These are phyloP conservation scores for Tremella yokohamensis DNA, from an alignment of 768 basidiomycete genomes.

Conservation along the genomic window DNA sequence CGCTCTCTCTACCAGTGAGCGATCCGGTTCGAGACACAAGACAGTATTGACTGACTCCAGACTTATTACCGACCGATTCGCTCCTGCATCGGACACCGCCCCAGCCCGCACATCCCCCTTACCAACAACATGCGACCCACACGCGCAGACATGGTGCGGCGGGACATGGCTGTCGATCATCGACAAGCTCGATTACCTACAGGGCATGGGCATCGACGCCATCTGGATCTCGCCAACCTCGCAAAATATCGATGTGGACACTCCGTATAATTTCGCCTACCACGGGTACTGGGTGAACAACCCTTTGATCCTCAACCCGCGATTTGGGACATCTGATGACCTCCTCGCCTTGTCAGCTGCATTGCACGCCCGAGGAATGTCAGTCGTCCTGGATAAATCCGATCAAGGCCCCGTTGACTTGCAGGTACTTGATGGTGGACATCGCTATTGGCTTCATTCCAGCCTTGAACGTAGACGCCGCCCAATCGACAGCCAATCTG, in stretches of 20 bases:
- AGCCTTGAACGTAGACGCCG: constrained; percentile 54
- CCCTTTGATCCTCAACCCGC: constrained; percentile 63
- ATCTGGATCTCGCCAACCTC: constrained; percentile 47
- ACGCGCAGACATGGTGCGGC: constrained; percentile 69
- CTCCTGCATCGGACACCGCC: constrained; percentile 59
- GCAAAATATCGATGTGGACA: constrained; percentile 61
- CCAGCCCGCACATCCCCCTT: constrained; percentile 49
- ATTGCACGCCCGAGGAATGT: constrained; percentile 72
- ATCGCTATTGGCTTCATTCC: constrained; percentile 82
- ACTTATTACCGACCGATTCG: constrained; percentile 72
- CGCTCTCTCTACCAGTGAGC: constrained; percentile 74
- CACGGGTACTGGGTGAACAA: constrained; percentile 61
- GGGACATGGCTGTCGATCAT: constrained; percentile 72
- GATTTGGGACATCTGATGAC: constrained; percentile 72
- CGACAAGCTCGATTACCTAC: constrained; percentile 77
- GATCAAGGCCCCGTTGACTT: neutral
- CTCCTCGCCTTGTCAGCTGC: constrained; percentile 65
- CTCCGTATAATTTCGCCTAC: constrained; percentile 75
- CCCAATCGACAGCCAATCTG: constrained; percentile 20
- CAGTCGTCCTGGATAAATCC: constrained; percentile 7
- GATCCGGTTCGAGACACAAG: neutral
- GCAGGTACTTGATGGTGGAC: constrained; percentile 69
- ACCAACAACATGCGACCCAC: constrained; percentile 57
- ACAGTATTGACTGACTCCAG: constrained; percentile 17
- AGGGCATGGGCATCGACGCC: constrained; percentile 67